phyloP scores from a whole-genome alignment of 768 basidiomycete genomes.

The Naganishia friedmannii region DNA sequence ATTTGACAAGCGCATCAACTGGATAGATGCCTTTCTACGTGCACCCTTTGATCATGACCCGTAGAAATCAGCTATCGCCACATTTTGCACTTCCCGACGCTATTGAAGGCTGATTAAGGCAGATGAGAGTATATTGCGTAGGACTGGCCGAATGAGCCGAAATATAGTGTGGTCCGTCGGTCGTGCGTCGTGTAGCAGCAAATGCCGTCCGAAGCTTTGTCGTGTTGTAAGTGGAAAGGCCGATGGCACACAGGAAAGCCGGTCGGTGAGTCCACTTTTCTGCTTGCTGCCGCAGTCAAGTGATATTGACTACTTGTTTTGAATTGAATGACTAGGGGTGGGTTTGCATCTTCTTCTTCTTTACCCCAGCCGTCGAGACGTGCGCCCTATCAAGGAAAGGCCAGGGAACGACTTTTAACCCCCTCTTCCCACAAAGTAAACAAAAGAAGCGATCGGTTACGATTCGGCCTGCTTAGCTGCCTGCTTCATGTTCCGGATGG shows the following conservation, averaged over 20 bases:
- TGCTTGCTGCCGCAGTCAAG: too few relatives aligned
- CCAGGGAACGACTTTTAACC: conserved; percentile 1
- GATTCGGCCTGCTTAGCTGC: too few relatives aligned
- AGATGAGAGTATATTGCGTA: not conserved
- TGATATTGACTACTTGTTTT: too few relatives aligned
- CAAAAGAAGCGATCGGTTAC: conserved; percentile 1
- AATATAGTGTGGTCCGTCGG: too few relatives aligned
- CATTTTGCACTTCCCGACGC: not conserved
- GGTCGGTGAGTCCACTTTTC: too few relatives aligned
- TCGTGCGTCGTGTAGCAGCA: too few relatives aligned
- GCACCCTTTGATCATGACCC: conserved; percentile 2
- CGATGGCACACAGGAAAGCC: too few relatives aligned
- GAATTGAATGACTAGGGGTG: not conserved
- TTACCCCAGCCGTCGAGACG: not conserved
- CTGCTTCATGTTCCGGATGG: not conserved
- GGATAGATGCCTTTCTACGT: not conserved
- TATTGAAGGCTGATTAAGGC: not conserved
- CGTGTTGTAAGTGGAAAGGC: too few relatives aligned
- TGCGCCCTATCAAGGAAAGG: not conserved
- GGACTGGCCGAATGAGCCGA: not conserved
- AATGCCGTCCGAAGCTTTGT: too few relatives aligned
- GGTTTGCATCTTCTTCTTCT: not conserved
- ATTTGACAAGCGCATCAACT: not conserved
- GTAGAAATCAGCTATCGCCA: not conserved
- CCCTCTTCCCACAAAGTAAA: conserved; percentile 10